A percentile compares a stretch with the other conserved stretches of the same genome.
These are phyloP conservation scores for Coffea eugenioides DNA, from an alignment of 257 asterid genomes.

Conservation along the genomic window DNA sequence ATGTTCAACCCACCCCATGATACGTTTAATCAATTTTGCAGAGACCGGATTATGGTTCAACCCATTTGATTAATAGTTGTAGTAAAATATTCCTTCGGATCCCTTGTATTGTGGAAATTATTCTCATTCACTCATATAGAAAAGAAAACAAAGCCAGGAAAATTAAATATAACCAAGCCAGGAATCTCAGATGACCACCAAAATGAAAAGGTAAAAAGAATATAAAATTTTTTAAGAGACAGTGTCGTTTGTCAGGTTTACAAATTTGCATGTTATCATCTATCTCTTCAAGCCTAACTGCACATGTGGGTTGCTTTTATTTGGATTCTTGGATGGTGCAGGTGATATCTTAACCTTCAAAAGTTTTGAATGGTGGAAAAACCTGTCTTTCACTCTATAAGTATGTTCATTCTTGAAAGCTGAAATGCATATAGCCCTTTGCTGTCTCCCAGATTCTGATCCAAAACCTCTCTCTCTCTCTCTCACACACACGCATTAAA, in stretches of 20 bases:
- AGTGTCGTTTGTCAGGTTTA: conserved; percentile 1
- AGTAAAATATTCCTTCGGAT: not conserved
- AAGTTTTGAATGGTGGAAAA: conserved; percentile 25
- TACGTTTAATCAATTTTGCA: not conserved
- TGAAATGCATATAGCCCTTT: conserved; percentile 41
- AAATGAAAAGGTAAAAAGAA: not conserved
- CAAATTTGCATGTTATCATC: not conserved
- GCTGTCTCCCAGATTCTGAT: conserved; percentile 21
- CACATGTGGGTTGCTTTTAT: conserved; percentile 24
- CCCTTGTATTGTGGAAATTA: conserved; percentile 2
- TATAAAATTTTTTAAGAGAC: not conserved
- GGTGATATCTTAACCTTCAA: not conserved
- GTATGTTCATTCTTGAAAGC: conserved; percentile 19
- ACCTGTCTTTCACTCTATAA: conserved; percentile 19
- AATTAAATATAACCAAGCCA: not conserved
- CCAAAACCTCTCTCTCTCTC: conserved; percentile 11
- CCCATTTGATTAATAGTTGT: not conserved
- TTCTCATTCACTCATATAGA: not conserved
- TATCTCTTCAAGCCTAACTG: conserved; percentile 2
- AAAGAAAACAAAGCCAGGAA: not conserved
- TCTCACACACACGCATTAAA: conserved; percentile 4
- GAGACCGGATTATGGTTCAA: not conserved
- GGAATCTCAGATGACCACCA: not conserved
- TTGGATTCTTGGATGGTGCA: conserved; percentile 1
- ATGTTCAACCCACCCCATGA: conserved; percentile 13